phyloP scores from a whole-genome alignment of 306 rosid species.

The Cicer arietinum region DNA sequence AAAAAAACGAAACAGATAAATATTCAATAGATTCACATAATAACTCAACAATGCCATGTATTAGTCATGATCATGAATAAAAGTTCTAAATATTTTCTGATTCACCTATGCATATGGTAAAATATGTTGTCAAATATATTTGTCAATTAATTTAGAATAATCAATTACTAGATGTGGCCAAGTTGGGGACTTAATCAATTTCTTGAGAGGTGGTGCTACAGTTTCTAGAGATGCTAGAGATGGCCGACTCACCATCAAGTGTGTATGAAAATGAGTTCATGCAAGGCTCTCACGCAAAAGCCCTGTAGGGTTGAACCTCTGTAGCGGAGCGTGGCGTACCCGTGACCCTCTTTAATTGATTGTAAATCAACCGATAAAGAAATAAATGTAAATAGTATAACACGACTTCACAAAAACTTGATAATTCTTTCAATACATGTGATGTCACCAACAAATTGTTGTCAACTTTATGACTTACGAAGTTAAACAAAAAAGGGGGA shows the following conservation, averaged over 20 bases:
- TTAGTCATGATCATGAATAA: not conserved
- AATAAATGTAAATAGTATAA: no score
- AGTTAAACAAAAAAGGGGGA: no score
- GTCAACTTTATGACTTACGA: not conserved
- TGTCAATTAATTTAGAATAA: not conserved
- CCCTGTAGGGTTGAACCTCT: not conserved
- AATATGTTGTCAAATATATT: not conserved
- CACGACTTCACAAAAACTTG: no score
- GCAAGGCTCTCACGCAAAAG: not conserved
- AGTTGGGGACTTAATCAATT: no score
- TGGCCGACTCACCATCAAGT: not conserved
- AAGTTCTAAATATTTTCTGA: conserved; percentile 4
- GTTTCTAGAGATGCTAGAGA: not conserved
- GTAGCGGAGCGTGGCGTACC: no score
- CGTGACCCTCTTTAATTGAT: no score
- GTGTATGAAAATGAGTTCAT: not conserved
- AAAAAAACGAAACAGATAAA: not conserved
- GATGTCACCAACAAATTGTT: not conserved
- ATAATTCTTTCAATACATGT: not conserved
- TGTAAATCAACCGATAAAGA: no score
- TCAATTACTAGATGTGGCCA: not conserved
- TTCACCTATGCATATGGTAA: conserved; percentile 5
- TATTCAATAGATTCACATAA: not conserved
- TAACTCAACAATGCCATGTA: not conserved
- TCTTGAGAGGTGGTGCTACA: not conserved